Base-by-base conservation (phyloP, 169 alveolate genomes). In the Eimeria necatrix region DNA sequence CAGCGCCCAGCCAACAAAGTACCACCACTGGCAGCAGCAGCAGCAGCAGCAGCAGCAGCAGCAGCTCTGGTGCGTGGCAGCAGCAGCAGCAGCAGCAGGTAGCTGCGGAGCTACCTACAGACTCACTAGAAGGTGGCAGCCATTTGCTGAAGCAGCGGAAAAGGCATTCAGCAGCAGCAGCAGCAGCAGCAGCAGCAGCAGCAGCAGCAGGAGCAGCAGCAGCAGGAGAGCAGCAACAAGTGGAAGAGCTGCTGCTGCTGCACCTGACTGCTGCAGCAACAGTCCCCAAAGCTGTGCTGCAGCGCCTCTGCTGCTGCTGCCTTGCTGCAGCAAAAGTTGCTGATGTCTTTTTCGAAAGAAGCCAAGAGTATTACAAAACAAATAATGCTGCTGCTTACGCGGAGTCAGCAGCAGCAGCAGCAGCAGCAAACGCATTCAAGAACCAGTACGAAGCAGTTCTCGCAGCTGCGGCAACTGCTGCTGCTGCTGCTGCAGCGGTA, bases 301-400 rank as follows among this genome's bases (percentile, higher is more conserved):
- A n/a, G 83, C 48, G 83, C 9, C 83, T 71, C 0, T 71, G 83
- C 83, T 71, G 83, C 83, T 71, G 83, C 83, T 26, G 52, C 12
- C n/a, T 71, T 22, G 83, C 83, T n/a, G 83, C 83, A n/a, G 51
- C 83, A 16, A 98, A 98, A 86, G 95, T 98, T 26, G 98, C 99
- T 3, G 99, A 98, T 94, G 98, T 97, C 14, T 97, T 95, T 84
- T 96, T 97, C 90, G 99, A 98, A 93, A 96, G 96, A 68, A 97
- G 98, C 1, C 97, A 96, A 95, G 99, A 98, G 80, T 98, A 98
- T 86, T 98, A 98, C 95, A 97, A 94, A 60, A 83, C 97, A 24
- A 90, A 95, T 6, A 95, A 95, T 46, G 73, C 74, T 12, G 51
- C 74, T 16, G 94, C 74, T n/a, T 88, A 88, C 41, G 84, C 94